phyloP scores from a whole-genome alignment of 1,139 yeast genomes.

The Pneumocystis canis region DNA sequence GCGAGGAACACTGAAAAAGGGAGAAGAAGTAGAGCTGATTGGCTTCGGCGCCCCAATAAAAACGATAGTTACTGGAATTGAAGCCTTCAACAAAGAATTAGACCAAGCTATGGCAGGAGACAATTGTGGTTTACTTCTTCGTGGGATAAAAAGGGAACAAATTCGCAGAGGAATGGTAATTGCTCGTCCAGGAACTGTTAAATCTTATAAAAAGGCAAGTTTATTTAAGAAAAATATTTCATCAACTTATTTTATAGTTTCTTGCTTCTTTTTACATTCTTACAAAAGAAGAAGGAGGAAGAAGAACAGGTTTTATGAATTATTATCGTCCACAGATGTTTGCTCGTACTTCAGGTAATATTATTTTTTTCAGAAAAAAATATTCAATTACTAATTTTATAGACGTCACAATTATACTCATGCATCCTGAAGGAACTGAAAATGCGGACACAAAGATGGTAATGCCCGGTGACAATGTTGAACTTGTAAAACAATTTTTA shows the following conservation, averaged over 20 bases:
- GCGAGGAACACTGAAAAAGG: conserved; percentile 93
- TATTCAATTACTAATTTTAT: neutral
- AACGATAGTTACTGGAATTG: conserved; percentile 94
- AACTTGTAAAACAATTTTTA: conserved; percentile 40
- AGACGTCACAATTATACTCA: conserved; percentile 80
- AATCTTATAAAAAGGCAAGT: conserved; percentile 64
- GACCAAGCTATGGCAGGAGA: conserved; percentile 98
- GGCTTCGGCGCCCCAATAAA: conserved; percentile 82
- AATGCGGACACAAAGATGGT: conserved; percentile 62
- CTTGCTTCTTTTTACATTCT: conserved; percentile 85
- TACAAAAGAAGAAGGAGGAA: conserved; percentile 97
- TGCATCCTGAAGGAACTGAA: conserved; percentile 63
- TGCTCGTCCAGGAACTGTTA: conserved; percentile 81
- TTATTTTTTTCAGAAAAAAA: neutral
- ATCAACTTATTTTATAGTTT: conserved; percentile 28
- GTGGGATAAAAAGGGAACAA: conserved; percentile 98
- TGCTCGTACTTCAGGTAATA: conserved; percentile 58
- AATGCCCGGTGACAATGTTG: conserved; percentile 97
- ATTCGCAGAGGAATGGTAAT: conserved; percentile 95
- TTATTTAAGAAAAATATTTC: neutral
- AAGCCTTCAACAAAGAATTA: conserved; percentile 97
- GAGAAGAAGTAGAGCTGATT: conserved; percentile 95
- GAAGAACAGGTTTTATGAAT: conserved; percentile 93
- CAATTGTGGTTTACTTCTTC: conserved; percentile 91
- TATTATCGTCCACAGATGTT: conserved; percentile 97